Base-by-base conservation (phyloP, 2,329 filamentous ascomycete species). In the Uncinocarpus reesii region DNA sequence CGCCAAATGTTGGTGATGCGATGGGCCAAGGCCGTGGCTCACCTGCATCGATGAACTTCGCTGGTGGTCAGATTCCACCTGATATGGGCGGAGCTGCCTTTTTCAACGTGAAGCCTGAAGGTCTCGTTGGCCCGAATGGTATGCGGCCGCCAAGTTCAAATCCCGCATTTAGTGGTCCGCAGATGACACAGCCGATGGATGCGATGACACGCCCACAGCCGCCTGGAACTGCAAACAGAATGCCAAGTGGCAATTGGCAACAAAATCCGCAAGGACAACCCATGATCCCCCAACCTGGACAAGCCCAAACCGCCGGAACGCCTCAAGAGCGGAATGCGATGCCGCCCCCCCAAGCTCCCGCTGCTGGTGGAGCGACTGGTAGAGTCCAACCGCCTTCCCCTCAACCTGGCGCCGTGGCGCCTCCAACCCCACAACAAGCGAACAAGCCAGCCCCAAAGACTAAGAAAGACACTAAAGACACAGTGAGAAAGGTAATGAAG, bases 61-160 rank as follows among this genome's bases (percentile, higher is more conserved):
- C 75, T 52, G 64, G 63, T 42, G 67, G 61, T 37, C 65, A 71
- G 57, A 77, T 78, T 60, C 72, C 72, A 7, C 62, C 63, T n/a
- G 66, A 70, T 7, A 71, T 73, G 67, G 58, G 56, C 16, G 52
- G 52, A n/a, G 47, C 43, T 35, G 57, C 60, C 23, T 70, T 69
- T 59, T 72, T 69, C 60, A 57, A 54, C 35, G 67, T 69, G 57
- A 69, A 68, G 49, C 62, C 57, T 23, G 65, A 68, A n/a, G 64
- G 60, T 38, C 68, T 62, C 38, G 63, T 62, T 41, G 64, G 54
- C 34, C 65, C 65, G 40, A 68, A 69, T 49, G 76, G 70, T 47
- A 83, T 86, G 71, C 76, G 83, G 47, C 70, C 69, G 42, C 72
- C 75, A 11, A 76, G 73, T 44, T 76, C 75, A 47, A 74, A 77